Percentiles rank a stretch among this genome's conserved stretches.
These are phyloP conservation scores for Microbotryum violaceum DNA, from an alignment of 1,284 basidiomycete genomes.

Conservation along the genomic window DNA sequence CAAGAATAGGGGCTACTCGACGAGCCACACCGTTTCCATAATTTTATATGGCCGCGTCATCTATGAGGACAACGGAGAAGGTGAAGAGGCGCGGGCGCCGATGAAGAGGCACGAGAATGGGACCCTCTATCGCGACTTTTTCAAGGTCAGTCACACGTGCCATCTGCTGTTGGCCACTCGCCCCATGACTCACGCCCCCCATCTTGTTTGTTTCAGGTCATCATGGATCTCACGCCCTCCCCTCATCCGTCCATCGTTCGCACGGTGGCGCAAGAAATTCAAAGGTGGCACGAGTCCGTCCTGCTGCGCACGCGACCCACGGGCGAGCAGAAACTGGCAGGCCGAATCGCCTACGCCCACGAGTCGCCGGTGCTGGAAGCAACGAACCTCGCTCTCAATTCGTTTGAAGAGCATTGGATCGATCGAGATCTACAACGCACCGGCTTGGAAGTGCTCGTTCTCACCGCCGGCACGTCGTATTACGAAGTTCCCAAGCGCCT, in stretches of 20 bases:
- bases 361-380: conserved; percentile 93
- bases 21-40: conserved; percentile 90
- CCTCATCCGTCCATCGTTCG: conserved; percentile 14
- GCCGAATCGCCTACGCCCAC: conserved; percentile 74
- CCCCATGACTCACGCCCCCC: background rate
- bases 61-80: conserved; percentile 70
- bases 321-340: conserved; percentile 60
- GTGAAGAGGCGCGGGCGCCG: conserved; percentile 50
- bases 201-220: conserved; percentile 55
- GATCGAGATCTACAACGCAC: conserved; percentile 93
- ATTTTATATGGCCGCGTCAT: conserved; percentile 90
- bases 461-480: conserved; percentile 83
- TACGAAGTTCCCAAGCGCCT: conserved; percentile 87
- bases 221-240: conserved; percentile 65
- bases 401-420: conserved; percentile 90
- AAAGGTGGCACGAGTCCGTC: conserved; percentile 26
- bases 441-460: conserved; percentile 71
- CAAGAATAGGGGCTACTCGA: conserved; percentile 42
- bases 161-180: background rate
- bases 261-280: conserved; percentile 20
- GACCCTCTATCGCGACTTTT: conserved; percentile 76
- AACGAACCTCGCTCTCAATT: conserved; percentile 84
- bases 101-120: conserved; percentile 25
- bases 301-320: conserved; percentile 26
- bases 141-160: conserved; percentile 35